Percentiles rank a stretch among this genome's conserved stretches.
Conservation (phyloP, 2,329 filamentous ascomycete genomes). For the Botrytis pseudocinerea region DNA sequence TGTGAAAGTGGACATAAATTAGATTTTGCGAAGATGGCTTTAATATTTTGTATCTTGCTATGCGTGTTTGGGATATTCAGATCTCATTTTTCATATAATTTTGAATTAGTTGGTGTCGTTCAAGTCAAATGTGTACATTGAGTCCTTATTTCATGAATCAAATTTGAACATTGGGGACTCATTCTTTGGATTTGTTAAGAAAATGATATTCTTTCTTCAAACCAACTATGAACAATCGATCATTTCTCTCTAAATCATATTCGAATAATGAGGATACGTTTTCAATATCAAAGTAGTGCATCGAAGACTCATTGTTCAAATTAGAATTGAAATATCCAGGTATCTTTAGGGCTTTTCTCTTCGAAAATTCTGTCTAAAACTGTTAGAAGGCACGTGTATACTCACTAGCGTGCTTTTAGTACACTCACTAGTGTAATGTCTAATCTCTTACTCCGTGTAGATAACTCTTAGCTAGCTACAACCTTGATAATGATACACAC, state of each 20-base stretch:
- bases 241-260: no score
- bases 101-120: neutral
- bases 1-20: fast-evolving
- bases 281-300: neutral
- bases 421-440: no score
- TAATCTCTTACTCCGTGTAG: no score
- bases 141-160: no score
- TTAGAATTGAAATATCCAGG: neutral
- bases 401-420: no score
- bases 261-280: neutral
- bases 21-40: no score
- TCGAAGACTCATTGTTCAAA: neutral
- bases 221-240: no score
- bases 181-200: neutral
- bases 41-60: neutral
- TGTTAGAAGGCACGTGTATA: no score
- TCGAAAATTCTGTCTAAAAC: neutral
- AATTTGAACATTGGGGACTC: neutral
- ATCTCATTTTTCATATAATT: fast-evolving
- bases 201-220: neutral
- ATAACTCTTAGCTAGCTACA: no score
- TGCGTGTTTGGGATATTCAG: neutral
- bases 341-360: neutral
- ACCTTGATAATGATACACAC: no score
- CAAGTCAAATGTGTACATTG: neutral